These are phyloP conservation scores for Oxyria digyna DNA, from an alignment of 148 eudicot genomes.

Conservation along the genomic window DNA sequence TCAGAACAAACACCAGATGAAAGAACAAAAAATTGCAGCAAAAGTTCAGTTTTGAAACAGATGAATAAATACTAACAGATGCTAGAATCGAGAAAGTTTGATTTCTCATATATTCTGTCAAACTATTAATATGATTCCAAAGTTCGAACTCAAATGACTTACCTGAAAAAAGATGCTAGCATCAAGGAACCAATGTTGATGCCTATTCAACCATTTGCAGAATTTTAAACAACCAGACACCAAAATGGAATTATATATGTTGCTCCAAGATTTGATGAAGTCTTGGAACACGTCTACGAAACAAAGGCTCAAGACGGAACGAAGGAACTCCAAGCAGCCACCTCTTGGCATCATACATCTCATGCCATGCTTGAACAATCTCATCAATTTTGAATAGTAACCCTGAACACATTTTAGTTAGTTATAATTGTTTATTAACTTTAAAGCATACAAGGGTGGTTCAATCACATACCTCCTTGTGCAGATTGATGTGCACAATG, in stretches of 20 bases:
- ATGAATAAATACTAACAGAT: neutral
- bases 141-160: slow-evolving; percentile 20
- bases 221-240: slow-evolving; percentile 18
- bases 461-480: slow-evolving; percentile 38
- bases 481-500: slow-evolving; percentile 83
- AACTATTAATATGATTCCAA: neutral
- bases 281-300: slow-evolving; percentile 63
- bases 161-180: slow-evolving; percentile 22
- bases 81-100: no score
- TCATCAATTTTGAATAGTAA: slow-evolving; percentile 80
- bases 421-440: neutral
- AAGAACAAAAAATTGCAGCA: neutral
- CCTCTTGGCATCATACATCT: slow-evolving; percentile 87
- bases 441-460: neutral
- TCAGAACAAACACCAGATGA: neutral
- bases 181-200: slow-evolving; percentile 17
- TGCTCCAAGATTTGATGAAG: slow-evolving; percentile 72
- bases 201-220: slow-evolving; percentile 11
- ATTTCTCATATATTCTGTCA: neutral
- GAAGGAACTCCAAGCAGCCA: slow-evolving; percentile 86
- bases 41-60: neutral
- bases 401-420: slow-evolving; percentile 14
- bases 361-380: slow-evolving; percentile 90
- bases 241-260: neutral
- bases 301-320: slow-evolving; percentile 60